Evolutionary conservation across 208 protist genomes (phyloP).

Genomic region (Crithidia sp.): DNA sequence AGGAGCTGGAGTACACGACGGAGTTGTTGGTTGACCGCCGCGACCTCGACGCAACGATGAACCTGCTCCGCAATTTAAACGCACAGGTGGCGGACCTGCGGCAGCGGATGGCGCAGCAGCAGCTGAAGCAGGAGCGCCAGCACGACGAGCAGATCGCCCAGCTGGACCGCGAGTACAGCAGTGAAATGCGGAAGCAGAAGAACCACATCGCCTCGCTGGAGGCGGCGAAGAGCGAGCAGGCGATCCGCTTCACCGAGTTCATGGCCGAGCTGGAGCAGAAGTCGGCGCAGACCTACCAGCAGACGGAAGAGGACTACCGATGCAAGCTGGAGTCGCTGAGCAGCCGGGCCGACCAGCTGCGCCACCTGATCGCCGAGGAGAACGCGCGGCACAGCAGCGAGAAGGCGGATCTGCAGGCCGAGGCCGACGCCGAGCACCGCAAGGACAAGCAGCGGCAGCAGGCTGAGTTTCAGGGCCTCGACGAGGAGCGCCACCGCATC

Average conservation of each 20-base stretch:
- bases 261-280: conserved; percentile 89
- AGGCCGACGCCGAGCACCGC: conserved; percentile 42
- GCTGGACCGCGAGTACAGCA: conserved; percentile 84
- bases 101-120: conserved; percentile 95
- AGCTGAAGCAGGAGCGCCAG: conserved; percentile 92
- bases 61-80: conserved; percentile 59
- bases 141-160: conserved; percentile 94
- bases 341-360: conserved; percentile 76
- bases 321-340: conserved; percentile 90
- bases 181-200: conserved; percentile 73
- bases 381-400: conserved; percentile 58
- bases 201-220: conserved; percentile 76
- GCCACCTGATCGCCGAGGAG: conserved; percentile 78
- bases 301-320: conserved; percentile 90
- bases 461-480: conserved; percentile 51
- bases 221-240: conserved; percentile 91
- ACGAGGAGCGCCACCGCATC: conserved; percentile 70
- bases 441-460: conserved; percentile 60
- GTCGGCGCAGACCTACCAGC: conserved; percentile 55
- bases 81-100: conserved; percentile 92
- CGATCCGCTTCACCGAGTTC: conserved; percentile 95
- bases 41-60: conserved; percentile 92
- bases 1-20: conserved; percentile 90
- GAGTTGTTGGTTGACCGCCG: conserved; percentile 94
- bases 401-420: conserved; percentile 52